Conservation (phyloP, 2,329 filamentous ascomycete genomes). For the Malbranchea cinnamomea region DNA sequence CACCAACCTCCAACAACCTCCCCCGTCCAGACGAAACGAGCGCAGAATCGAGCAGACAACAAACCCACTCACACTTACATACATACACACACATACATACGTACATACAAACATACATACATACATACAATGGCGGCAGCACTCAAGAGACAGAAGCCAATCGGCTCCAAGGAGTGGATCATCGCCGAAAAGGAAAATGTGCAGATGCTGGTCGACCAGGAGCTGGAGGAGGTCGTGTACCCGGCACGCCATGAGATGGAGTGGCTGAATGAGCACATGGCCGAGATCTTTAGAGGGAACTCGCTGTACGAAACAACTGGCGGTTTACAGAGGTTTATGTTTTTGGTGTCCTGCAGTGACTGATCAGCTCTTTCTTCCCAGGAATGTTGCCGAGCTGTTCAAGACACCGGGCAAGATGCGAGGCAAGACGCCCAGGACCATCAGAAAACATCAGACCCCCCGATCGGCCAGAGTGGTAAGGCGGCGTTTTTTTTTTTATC, state of each 20-base stretch:
- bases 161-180: slow-evolving; percentile 78
- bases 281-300: slow-evolving; percentile 74
- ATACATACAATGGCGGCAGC: slow-evolving; percentile 22
- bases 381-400: slow-evolving; percentile 87
- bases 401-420: slow-evolving; percentile 45
- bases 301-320: slow-evolving; percentile 50
- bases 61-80: too few relatives aligned
- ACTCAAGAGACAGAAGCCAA: slow-evolving; percentile 34
- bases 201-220: slow-evolving; percentile 58
- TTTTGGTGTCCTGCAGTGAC: background rate
- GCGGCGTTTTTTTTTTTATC: slow-evolving; percentile 3
- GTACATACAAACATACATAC: slow-evolving; percentile 3
- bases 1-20: too few relatives aligned
- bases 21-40: too few relatives aligned
- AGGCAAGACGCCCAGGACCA: slow-evolving; percentile 34
- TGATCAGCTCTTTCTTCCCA: slow-evolving; percentile 23
- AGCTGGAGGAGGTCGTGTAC: slow-evolving; percentile 86
- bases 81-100: too few relatives aligned
- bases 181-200: slow-evolving; percentile 68
- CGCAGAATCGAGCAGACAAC: too few relatives aligned
- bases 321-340: background rate
- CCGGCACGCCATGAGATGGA: slow-evolving; percentile 87
- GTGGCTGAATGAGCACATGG: slow-evolving; percentile 98
- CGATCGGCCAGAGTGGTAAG: slow-evolving; percentile 27
- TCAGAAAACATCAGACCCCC: slow-evolving; percentile 20